Percentiles rank a stretch among this genome's conserved stretches.
phyloP scores from a whole-genome alignment of 2,329 filamentous ascomycete genomes.

The Orbilia javanica region DNA sequence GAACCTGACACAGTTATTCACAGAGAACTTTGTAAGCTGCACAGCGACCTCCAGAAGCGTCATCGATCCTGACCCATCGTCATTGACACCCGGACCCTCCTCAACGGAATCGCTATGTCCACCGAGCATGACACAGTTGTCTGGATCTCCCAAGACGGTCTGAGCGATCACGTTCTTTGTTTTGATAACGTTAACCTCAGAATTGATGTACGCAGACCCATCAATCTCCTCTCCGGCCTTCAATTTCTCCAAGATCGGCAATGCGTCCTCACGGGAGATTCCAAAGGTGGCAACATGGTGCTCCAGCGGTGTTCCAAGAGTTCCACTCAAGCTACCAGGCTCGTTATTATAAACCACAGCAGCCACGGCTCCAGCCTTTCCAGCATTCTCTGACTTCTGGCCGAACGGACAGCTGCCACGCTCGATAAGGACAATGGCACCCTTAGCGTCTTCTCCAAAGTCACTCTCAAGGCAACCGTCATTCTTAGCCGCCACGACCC shows the following conservation, averaged over 20 bases:
- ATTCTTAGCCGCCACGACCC: constrained; percentile 73
- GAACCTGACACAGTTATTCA: constrained; percentile 76
- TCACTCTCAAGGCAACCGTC: constrained; percentile 75
- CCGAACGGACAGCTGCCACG: constrained; percentile 80
- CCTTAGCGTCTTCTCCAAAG: constrained; percentile 72
- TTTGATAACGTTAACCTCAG: constrained; percentile 70
- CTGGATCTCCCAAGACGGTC: constrained; percentile 71
- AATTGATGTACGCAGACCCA: constrained; percentile 73
- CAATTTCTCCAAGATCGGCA: constrained; percentile 23
- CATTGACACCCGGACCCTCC: constrained; percentile 72
- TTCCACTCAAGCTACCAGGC: constrained; percentile 74
- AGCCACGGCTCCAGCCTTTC: constrained; percentile 76
- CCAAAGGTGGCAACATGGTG: constrained; percentile 56
- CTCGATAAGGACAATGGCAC: constrained; percentile 77
- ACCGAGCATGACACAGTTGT: constrained; percentile 76
- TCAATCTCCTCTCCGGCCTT: constrained; percentile 67
- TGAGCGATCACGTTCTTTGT: constrained; percentile 75
- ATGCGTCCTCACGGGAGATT: constrained; percentile 28
- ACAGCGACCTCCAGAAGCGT: constrained; percentile 74
- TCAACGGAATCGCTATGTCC: constrained; percentile 75
- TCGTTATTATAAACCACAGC: constrained; percentile 82
- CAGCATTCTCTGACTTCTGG: constrained; percentile 77
- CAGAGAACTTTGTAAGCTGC: constrained; percentile 71
- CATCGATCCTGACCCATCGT: constrained; percentile 67
- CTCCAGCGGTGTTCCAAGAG: constrained; percentile 72